Conservation (phyloP, 371 early-diverging fungal species). For the Paraphysoderma sedebokerense region DNA sequence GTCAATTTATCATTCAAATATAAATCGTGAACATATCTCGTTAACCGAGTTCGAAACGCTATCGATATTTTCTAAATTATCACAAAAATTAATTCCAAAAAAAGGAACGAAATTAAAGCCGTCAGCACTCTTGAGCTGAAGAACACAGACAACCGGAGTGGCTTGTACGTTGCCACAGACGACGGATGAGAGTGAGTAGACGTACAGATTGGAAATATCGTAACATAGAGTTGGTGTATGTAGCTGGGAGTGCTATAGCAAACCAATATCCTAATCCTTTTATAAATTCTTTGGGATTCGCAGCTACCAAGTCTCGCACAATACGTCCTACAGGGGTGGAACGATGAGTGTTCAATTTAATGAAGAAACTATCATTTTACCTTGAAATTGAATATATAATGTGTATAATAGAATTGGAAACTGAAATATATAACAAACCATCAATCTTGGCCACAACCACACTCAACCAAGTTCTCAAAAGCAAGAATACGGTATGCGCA, state of each 20-base stretch:
- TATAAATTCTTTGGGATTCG: constrained; percentile 40
- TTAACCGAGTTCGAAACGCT: constrained; percentile 67
- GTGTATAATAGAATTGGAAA: no score
- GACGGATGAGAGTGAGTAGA: background rate
- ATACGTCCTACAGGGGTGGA: no score
- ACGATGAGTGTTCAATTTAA: no score
- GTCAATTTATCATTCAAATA: constrained; percentile 48
- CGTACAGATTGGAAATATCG: constrained; percentile 4
- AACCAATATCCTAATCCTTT: constrained; percentile 75
- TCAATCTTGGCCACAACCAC: constrained; percentile 34
- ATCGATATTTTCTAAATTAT: constrained; percentile 49
- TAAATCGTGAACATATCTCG: constrained; percentile 48
- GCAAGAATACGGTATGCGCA: constrained; percentile 67
- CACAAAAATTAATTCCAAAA: no score
- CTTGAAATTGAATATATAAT: no score
- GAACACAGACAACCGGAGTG: no score
- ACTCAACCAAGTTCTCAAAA: constrained; percentile 77
- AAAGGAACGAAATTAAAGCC: background rate
- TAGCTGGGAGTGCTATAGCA: constrained; percentile 87
- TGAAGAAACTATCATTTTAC: no score
- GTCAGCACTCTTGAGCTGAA: background rate
- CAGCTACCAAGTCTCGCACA: constrained; percentile 18
- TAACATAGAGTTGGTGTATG: constrained; percentile 93
- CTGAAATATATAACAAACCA: no score
- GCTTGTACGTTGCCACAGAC: no score